Base-by-base conservation (phyloP, 495 filamentous ascomycete genomes). In the Neurospora sp. region DNA sequence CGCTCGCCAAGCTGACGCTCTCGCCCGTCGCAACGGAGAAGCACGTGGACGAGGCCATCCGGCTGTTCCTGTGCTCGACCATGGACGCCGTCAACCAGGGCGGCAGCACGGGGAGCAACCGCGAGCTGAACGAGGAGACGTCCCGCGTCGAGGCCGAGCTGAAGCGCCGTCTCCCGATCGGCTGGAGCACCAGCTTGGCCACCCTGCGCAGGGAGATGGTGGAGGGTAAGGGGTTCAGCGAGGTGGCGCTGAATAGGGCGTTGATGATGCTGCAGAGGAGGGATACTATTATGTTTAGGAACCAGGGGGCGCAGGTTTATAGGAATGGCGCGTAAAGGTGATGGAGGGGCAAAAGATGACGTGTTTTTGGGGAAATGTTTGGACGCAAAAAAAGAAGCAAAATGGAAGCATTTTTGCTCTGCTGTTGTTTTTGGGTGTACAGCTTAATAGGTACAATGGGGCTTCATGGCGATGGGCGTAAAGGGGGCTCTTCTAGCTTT, bases 81-180 rank as follows among this genome's bases (percentile, higher is more conserved):
- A 99, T 99, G 96, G 95, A 99, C 81, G 96, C 96, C 4, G 93
- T 98, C 48, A 93, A 92, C 59, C 93, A 97, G 78, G 96, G 95
- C 38, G 54, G 54, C 54, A 66, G 91, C 72, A 90, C 89, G 70
- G 89, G 92, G 73, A 92, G 92, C 69, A 93, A 88, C 82, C 91
- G 91, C 76, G 96, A 98, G 83, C 86, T 98, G 70, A 94, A 93
- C 84, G 94, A 96, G 71, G 95, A 98, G 79, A 91, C 92, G 5
- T 83, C 85, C 73, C 94, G 94, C 80, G 90, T 98, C 42, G 96
- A 98, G 84, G 91, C 96, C 62, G 96, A 98, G 84, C 85, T 99
- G 75, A 90, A 92, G 81, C 87, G 93, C 72, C 86, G 96, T 27
- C 84, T 99, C 73, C 95, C 96, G 18, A 94, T 98, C 75, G 96